A percentile compares a stretch with the other conserved stretches of the same genome.
These are phyloP conservation scores for Pyricularia grisea DNA, from an alignment of 2,329 filamentous ascomycete species.

Conservation along the genomic window DNA sequence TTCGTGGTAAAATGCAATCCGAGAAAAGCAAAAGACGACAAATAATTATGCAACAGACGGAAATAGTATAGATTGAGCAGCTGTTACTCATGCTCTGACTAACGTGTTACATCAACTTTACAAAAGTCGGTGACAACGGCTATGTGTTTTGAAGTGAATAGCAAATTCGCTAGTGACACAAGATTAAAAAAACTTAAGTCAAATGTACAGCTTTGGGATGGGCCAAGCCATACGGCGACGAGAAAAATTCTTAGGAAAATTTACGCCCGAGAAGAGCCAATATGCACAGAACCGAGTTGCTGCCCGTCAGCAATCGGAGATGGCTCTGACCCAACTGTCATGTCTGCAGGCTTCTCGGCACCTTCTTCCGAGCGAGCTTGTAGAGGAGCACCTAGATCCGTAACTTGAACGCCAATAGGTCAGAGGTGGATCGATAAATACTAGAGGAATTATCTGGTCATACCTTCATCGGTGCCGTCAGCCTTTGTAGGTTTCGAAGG, in stretches of 20 bases:
- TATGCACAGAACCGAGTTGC: background rate
- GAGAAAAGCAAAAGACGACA: too few species aligned
- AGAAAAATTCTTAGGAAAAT: too few species aligned
- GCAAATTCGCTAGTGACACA: background rate
- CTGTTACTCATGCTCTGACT: background rate
- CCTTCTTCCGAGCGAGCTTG: background rate
- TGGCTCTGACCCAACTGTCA: background rate
- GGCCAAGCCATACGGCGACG: too few species aligned
- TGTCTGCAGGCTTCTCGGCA: background rate
- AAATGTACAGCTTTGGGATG: too few species aligned
- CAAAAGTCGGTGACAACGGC: background rate
- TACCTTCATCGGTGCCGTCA: background rate
- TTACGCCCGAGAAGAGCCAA: background rate
- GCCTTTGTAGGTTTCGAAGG: background rate
- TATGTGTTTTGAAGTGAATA: background rate
- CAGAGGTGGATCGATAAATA: background rate
- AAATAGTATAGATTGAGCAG: background rate
- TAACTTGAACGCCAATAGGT: background rate
- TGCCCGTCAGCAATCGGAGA: background rate
- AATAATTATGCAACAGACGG: background rate
- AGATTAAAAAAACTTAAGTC: too few species aligned
- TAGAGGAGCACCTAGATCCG: background rate
- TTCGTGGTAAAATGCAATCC: background rate
- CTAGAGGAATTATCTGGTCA: background rate
- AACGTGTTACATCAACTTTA: background rate